Conservation (phyloP, 345 rosid genomes). For the Melaleuca alternifolia region DNA sequence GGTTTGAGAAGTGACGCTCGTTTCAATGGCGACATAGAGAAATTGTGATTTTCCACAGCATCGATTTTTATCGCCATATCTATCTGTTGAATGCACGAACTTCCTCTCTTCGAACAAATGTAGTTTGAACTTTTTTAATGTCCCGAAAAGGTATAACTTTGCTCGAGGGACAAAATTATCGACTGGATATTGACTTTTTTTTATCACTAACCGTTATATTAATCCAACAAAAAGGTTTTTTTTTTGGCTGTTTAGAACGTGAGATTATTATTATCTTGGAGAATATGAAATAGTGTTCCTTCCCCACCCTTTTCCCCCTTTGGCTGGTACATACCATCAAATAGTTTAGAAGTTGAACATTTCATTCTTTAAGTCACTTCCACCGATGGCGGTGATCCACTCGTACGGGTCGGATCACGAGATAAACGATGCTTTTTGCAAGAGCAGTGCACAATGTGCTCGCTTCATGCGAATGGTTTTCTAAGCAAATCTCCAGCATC, state of each 20-base stretch:
- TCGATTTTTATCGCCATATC: not conserved
- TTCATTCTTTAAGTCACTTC: not conserved
- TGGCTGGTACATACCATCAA: not conserved
- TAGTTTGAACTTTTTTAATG: not conserved
- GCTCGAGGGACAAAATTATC: not conserved
- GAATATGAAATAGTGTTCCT: not conserved
- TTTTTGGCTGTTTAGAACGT: not conserved
- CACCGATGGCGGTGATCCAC: not conserved
- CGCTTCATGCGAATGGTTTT: not conserved
- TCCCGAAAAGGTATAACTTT: not conserved
- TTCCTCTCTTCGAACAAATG: not conserved
- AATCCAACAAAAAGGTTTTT: not conserved
- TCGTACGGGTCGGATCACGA: not conserved
- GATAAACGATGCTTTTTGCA: not conserved
- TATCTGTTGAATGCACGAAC: not conserved
- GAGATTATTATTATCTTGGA: not conserved
- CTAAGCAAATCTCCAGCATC: not conserved
- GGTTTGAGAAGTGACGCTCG: not conserved
- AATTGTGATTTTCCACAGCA: not conserved
- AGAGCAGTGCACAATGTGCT: not conserved
- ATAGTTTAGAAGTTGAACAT: not conserved
- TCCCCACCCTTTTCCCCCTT: fast-evolving
- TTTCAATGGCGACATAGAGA: not conserved
- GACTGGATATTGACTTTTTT: too few relatives aligned
- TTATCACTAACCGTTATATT: not conserved